phyloP scores from a whole-genome alignment of 257 asterid species.

The Osmanthus fragrans region DNA sequence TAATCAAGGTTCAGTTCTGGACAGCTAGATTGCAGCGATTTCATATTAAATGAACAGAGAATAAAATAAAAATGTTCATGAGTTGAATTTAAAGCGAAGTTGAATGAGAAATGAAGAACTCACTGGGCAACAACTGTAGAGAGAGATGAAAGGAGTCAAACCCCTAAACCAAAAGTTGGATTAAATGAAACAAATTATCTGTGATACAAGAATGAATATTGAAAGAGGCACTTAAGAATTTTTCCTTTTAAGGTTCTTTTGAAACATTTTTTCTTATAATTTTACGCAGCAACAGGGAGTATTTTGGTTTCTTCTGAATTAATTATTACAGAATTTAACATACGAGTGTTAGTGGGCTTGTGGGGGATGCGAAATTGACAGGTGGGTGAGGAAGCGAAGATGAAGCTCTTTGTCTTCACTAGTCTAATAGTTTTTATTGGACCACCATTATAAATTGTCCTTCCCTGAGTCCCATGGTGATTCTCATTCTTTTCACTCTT shows the following conservation, averaged over 20 bases:
- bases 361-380: constrained; percentile 21
- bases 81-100: background rate
- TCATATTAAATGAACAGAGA: background rate
- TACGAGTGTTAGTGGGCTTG: background rate
- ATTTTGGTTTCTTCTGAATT: constrained; percentile 3
- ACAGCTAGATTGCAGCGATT: background rate
- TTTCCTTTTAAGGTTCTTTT: constrained; percentile 10
- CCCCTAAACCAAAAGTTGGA: constrained; percentile 41
- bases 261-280: background rate
- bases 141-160: constrained; percentile 28
- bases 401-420: constrained; percentile 13
- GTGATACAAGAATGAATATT: constrained; percentile 34
- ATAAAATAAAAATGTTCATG: constrained; percentile 14
- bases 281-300: background rate
- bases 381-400: constrained; percentile 20
- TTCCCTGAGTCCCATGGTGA: background rate
- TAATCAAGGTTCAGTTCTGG: background rate
- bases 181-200: constrained; percentile 24
- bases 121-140: constrained; percentile 8
- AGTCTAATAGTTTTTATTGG: background rate
- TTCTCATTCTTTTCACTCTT: background rate
- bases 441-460: constrained; percentile 3
- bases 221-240: constrained; percentile 37
- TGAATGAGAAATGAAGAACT: constrained; percentile 11
- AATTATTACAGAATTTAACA: background rate